phyloP scores from a whole-genome alignment of 306 rosid genomes.

The Begonia fuchsioides region DNA sequence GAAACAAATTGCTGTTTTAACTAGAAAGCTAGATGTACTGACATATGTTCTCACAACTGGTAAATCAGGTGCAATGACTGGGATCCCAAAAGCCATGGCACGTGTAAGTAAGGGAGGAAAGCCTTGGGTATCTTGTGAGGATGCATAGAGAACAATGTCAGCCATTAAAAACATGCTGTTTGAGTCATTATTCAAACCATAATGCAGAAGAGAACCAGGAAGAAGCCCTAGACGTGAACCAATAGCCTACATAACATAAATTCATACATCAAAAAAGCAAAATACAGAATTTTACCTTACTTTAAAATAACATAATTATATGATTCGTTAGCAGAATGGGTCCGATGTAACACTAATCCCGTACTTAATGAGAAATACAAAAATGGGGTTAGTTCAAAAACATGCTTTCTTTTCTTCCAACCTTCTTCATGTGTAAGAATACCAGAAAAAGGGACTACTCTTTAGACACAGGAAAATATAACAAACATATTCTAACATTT shows the following conservation, averaged over 20 bases:
- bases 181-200: conserved; percentile 71
- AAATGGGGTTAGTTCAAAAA: too few species aligned
- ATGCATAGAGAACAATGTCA: conserved; percentile 81
- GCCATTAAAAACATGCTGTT: conserved; percentile 64
- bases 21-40: conserved; percentile 28
- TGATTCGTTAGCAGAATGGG: too few species aligned
- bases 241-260: conserved; percentile 41
- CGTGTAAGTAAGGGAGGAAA: conserved; percentile 81
- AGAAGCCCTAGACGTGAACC: conserved; percentile 78
- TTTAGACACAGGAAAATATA: too few species aligned
- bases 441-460: too few species aligned
- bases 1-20: not conserved
- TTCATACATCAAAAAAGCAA: too few species aligned
- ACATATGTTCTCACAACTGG: conserved; percentile 64
- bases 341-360: too few species aligned
- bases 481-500: too few species aligned
- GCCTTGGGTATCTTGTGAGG: conserved; percentile 82
- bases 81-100: conserved; percentile 82
- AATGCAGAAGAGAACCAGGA: conserved; percentile 60
- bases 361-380: too few species aligned
- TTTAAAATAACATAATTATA: too few species aligned
- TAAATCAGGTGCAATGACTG: conserved; percentile 73
- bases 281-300: too few species aligned
- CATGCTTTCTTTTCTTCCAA: too few species aligned
- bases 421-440: too few species aligned